Conservation (phyloP, 2,329 filamentous ascomycete species). For the Pyricularia sp. region DNA sequence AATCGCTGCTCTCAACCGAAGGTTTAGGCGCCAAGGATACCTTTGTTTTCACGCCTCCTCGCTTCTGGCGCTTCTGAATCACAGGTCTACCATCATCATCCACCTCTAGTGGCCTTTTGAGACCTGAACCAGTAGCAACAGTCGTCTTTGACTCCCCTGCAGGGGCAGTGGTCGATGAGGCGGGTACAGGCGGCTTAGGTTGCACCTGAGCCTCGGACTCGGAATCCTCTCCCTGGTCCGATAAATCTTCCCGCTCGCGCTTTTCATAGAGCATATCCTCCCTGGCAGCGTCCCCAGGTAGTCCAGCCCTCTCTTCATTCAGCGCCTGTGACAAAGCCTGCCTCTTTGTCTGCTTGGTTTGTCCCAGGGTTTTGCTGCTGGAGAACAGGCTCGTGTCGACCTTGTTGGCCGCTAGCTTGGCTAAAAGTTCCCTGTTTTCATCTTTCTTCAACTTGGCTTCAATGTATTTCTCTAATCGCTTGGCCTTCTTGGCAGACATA, state of each 20-base stretch:
- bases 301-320: constrained; percentile 21
- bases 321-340: constrained; percentile 53
- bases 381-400: constrained; percentile 71
- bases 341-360: constrained; percentile 56
- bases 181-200: not conserved
- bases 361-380: constrained; percentile 66
- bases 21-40: constrained; percentile 31
- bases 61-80: constrained; percentile 68
- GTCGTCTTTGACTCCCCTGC: not conserved
- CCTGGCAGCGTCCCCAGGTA: not conserved
- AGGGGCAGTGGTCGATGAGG: not conserved
- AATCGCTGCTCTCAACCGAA: constrained; percentile 21
- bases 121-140: constrained; percentile 50
- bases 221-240: constrained; percentile 2
- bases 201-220: not conserved
- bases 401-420: constrained; percentile 65
- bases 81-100: constrained; percentile 70
- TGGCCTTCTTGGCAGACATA: constrained; percentile 52
- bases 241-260: not conserved
- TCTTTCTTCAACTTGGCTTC: constrained; percentile 92
- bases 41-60: constrained; percentile 47
- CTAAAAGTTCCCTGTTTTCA: constrained; percentile 72
- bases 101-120: constrained; percentile 76
- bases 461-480: constrained; percentile 55
- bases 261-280: constrained; percentile 2